A percentile compares a stretch with the other conserved stretches of the same genome.
Conservation (phyloP, 805 yeast genomes). For the Gaillardinia entomophila region DNA sequence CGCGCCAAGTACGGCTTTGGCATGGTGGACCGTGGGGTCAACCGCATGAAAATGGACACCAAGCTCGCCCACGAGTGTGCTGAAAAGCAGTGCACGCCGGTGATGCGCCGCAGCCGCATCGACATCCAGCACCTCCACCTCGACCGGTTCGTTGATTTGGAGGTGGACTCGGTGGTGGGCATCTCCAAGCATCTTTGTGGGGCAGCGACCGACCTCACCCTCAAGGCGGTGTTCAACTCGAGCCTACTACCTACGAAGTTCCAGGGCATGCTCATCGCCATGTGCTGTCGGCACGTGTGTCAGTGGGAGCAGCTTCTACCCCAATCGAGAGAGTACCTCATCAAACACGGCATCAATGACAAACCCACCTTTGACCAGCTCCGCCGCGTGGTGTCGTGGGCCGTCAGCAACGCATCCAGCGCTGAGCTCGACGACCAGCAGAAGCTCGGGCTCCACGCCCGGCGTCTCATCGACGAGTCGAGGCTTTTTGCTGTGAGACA, state of each 20-base stretch:
- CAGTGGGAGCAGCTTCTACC: constrained; percentile 49
- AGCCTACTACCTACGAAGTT: constrained; percentile 18
- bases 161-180: constrained; percentile 39
- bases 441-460: constrained; percentile 57
- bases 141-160: constrained; percentile 33
- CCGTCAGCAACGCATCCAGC: constrained; percentile 54
- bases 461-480: constrained; percentile 72
- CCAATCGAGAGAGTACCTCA: constrained; percentile 37
- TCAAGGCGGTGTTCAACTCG: constrained; percentile 52
- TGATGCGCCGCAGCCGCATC: constrained; percentile 50
- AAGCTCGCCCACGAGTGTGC: constrained; percentile 55
- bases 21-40: constrained; percentile 70
- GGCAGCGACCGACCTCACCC: constrained; percentile 84
- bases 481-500: constrained; percentile 45
- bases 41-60: constrained; percentile 71
- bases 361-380: constrained; percentile 40
- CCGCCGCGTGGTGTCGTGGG: constrained; percentile 78
- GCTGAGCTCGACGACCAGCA: constrained; percentile 45
- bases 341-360: constrained; percentile 24
- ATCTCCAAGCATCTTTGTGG: constrained; percentile 91
- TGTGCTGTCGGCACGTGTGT: constrained; percentile 92
- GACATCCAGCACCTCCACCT: constrained; percentile 76
- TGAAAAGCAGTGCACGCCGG: constrained; percentile 13
- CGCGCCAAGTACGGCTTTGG: constrained; percentile 39
- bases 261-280: constrained; percentile 70